Evolutionary conservation across 1,284 basidiomycete genomes (phyloP).

Genomic region (Fomitopsis pinicola): DNA sequence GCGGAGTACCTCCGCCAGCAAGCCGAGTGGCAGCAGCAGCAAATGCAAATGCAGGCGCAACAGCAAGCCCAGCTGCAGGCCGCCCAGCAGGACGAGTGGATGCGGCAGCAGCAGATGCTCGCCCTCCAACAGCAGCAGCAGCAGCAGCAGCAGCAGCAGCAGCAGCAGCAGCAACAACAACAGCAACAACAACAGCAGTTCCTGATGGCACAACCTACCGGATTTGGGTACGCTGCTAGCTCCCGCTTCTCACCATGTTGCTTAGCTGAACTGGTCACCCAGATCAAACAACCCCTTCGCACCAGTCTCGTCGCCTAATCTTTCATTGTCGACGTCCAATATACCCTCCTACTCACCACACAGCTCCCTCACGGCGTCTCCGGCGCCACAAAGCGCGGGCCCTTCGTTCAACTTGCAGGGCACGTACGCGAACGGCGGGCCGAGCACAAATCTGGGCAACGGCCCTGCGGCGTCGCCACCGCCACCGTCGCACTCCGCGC

Average conservation of each 20-base stretch:
- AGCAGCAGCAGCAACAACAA: constrained; percentile 49
- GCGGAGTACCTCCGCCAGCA: constrained; percentile 74
- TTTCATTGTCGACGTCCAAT: constrained; percentile 13
- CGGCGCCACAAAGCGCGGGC: constrained; percentile 18
- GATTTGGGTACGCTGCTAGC: constrained; percentile 51
- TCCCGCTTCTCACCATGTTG: not conserved
- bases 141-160: too few species aligned
- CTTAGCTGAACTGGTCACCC: not conserved
- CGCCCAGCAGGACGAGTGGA: constrained; percentile 56
- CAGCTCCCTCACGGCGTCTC: constrained; percentile 9
- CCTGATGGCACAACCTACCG: constrained; percentile 51
- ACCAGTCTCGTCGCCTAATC: constrained; percentile 8
- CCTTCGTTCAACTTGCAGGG: constrained; percentile 56
- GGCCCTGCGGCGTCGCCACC: constrained; percentile 24
- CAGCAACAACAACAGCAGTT: constrained; percentile 36
- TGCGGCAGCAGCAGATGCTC: constrained; percentile 60
- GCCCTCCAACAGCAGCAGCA: constrained; percentile 52
- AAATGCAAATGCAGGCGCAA: constrained; percentile 39
- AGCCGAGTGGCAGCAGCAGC: constrained; percentile 57
- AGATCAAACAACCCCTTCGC: constrained; percentile 67
- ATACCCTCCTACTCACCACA: constrained; percentile 6
- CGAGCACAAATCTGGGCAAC: constrained; percentile 2
- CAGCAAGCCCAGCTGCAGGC: constrained; percentile 49
- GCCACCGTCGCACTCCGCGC: constrained; percentile 26
- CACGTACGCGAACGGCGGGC: constrained; percentile 41